Percentiles rank a stretch among this genome's conserved stretches.
Conservation (phyloP, 2,329 filamentous ascomycete species). For the Coniella vitis region DNA sequence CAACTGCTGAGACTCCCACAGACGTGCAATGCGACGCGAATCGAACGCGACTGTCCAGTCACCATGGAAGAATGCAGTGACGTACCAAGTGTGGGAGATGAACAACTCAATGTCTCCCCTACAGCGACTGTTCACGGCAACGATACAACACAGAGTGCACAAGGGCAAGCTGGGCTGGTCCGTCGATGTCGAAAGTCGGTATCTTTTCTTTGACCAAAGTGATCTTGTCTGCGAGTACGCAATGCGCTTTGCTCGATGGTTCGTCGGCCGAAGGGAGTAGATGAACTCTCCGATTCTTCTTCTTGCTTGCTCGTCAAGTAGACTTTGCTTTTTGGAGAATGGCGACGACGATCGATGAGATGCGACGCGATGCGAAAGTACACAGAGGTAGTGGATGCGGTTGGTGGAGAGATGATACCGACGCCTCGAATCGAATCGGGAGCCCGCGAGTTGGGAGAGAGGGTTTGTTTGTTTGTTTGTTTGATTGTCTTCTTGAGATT, state of each 20-base stretch:
- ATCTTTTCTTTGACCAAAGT: conserved; percentile 23
- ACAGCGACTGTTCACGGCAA: conserved; percentile 33
- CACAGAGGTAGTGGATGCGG: neutral
- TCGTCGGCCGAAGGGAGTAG: conserved; percentile 11
- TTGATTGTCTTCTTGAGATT: conserved; percentile 17
- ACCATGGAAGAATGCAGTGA: conserved; percentile 31
- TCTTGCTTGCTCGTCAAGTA: conserved; percentile 4
- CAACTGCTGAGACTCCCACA: conserved; percentile 7
- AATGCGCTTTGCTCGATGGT: conserved; percentile 16
- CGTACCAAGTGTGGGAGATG: conserved; percentile 74
- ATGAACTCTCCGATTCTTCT: neutral
- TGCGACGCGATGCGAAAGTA: conserved; percentile 11
- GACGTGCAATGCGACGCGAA: conserved; percentile 18
- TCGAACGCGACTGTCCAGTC: conserved; percentile 17
- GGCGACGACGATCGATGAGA: conserved; percentile 15
- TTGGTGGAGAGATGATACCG: conserved; percentile 14
- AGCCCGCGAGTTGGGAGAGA: conserved; percentile 15
- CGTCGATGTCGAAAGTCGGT: conserved; percentile 24
- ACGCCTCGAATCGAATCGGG: conserved; percentile 17
- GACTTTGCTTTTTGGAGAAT: conserved; percentile 7
- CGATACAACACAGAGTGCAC: conserved; percentile 13
- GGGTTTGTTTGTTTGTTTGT: conserved; percentile 23
- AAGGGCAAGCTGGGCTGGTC: conserved; percentile 11
- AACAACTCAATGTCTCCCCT: conserved; percentile 99
- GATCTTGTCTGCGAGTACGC: conserved; percentile 13